Conservation (phyloP, 2,329 filamentous ascomycete genomes). For the Neofusicoccum sp. region DNA sequence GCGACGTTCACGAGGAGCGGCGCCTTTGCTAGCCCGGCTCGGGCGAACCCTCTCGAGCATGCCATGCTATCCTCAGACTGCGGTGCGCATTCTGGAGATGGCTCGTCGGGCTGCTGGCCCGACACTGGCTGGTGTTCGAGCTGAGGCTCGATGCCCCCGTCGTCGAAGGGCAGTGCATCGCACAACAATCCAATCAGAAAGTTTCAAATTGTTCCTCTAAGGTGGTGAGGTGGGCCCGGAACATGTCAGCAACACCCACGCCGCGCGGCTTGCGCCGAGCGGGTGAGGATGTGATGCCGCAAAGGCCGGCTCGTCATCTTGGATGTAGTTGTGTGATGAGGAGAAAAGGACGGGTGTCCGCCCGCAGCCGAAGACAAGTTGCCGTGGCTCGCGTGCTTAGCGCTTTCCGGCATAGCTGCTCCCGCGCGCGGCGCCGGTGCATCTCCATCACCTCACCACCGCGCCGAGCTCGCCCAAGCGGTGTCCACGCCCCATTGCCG, state of each 20-base stretch:
- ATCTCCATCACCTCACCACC: slow-evolving; percentile 20
- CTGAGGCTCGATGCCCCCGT: slow-evolving; percentile 1
- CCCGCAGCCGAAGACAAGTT: slow-evolving; percentile 1
- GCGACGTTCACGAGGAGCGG: neutral
- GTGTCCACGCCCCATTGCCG: slow-evolving; percentile 5
- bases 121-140: neutral
- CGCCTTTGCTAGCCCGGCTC: neutral
- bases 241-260: slow-evolving; percentile 54
- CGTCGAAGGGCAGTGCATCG: slow-evolving; percentile 19
- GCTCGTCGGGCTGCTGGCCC: neutral
- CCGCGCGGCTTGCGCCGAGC: slow-evolving; percentile 49
- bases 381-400: slow-evolving; percentile 1
- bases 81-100: neutral
- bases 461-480: slow-evolving; percentile 5
- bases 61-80: neutral
- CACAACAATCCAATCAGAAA: slow-evolving; percentile 51
- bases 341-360: slow-evolving; percentile 33
- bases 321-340: slow-evolving; percentile 74
- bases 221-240: slow-evolving; percentile 50
- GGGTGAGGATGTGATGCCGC: slow-evolving; percentile 58
- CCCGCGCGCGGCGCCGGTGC: neutral
- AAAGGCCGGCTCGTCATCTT: slow-evolving; percentile 73
- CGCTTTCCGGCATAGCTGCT: neutral
- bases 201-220: slow-evolving; percentile 46
- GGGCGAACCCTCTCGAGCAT: neutral